Percentiles rank a stretch among this genome's conserved stretches.
Conservation (phyloP, 2,329 filamentous ascomycete species). For the Calcarisporium arbuscula region DNA sequence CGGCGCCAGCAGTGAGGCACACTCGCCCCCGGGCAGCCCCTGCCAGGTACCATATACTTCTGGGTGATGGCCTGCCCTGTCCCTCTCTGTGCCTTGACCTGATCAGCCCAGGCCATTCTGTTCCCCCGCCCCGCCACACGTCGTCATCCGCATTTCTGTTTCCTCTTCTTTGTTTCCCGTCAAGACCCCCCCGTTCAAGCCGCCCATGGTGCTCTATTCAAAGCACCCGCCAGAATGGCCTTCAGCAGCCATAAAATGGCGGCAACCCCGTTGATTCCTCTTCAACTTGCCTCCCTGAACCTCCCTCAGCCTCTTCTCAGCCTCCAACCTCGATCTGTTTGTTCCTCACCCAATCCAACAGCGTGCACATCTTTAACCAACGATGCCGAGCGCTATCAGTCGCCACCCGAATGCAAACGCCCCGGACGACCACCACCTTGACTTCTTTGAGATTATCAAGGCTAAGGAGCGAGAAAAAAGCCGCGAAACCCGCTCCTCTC, state of each 20-base stretch:
- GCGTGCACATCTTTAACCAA: too few relatives aligned
- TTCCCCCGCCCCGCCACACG: too few relatives aligned
- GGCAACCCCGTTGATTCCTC: not conserved
- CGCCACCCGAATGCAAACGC: constrained; percentile 1
- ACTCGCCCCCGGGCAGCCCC: too few relatives aligned
- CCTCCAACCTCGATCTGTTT: not conserved
- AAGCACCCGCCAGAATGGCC: not conserved
- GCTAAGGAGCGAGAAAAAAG: constrained; percentile 5
- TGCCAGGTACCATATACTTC: not conserved
- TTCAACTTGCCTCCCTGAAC: not conserved
- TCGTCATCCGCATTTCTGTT: too few relatives aligned
- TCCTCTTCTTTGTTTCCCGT: not conserved
- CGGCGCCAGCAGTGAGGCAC: not conserved
- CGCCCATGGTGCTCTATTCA: too few relatives aligned
- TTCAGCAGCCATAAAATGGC: constrained; percentile 1
- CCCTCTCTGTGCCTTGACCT: too few relatives aligned
- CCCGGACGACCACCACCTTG: constrained; percentile 7
- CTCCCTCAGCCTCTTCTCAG: not conserved
- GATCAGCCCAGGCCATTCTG: too few relatives aligned
- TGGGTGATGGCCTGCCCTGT: too few relatives aligned
- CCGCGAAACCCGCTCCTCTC: constrained; percentile 10
- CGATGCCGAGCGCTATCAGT: not conserved
- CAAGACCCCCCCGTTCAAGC: too few relatives aligned
- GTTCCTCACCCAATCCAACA: not conserved
- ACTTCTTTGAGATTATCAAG: constrained; percentile 8